These are phyloP conservation scores for Fusarium sp. DNA, from an alignment of 2,329 filamentous ascomycete species.

Conservation along the genomic window DNA sequence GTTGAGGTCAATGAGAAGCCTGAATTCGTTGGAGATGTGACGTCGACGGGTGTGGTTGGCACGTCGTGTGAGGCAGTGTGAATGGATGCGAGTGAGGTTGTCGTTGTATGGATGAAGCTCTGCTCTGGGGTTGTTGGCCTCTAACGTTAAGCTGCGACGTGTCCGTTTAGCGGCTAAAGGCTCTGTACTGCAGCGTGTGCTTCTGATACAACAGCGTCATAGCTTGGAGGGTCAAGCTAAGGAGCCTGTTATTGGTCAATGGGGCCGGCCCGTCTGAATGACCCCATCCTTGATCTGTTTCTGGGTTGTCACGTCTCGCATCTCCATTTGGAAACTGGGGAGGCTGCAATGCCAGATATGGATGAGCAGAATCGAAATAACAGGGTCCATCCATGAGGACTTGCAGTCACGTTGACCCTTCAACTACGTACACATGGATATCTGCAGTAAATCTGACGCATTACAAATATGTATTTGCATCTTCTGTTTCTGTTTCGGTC, in stretches of 20 bases:
- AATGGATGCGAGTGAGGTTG: conserved; percentile 31
- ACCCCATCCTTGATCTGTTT: conserved; percentile 26
- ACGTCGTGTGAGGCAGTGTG: conserved; percentile 23
- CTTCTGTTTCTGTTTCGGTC: conserved; percentile 2
- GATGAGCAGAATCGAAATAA: conserved; percentile 14
- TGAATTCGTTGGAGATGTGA: conserved; percentile 30
- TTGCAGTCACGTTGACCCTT: conserved; percentile 25
- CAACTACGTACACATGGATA: conserved; percentile 5
- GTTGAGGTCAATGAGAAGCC: conserved; percentile 20
- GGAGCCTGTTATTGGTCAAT: conserved; percentile 30
- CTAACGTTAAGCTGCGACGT: conserved; percentile 36
- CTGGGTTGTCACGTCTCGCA: conserved; percentile 31
- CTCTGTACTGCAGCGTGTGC: conserved; percentile 1
- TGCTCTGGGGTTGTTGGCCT: conserved; percentile 1
- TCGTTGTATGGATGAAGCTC: conserved; percentile 9
- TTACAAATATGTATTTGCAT: not conserved
- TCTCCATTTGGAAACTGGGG: conserved; percentile 32
- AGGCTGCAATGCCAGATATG: conserved; percentile 23
- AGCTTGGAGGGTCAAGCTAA: conserved; percentile 17
- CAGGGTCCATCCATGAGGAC: conserved; percentile 25
- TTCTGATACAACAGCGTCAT: conserved; percentile 25
- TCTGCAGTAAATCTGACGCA: conserved; percentile 6
- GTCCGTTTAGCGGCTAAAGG: conserved; percentile 32
- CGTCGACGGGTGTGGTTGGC: conserved; percentile 36
- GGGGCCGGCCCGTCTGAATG: conserved; percentile 14